Percentiles rank a stretch among this genome's conserved stretches.
Evolutionary conservation across 208 protist genomes (phyloP).

Genomic region (Acanthamoeba lenticulata): DNA sequence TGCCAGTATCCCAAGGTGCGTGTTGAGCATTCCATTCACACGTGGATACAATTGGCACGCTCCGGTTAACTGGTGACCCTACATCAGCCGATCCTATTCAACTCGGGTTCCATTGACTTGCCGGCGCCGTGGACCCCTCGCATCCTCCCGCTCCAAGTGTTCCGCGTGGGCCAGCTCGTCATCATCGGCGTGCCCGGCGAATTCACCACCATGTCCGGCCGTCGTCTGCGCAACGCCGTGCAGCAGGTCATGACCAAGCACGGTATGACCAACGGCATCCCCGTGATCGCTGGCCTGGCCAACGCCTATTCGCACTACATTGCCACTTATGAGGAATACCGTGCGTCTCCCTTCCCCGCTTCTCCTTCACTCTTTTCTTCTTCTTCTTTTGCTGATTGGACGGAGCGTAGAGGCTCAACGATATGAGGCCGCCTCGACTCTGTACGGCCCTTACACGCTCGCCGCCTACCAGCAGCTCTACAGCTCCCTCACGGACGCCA

Average conservation of each 20-base stretch:
- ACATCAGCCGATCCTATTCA: constrained; percentile 77
- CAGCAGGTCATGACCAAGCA: constrained; percentile 25
- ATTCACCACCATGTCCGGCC: constrained; percentile 84
- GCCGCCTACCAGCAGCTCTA: constrained; percentile 77
- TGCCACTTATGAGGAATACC: constrained; percentile 73
- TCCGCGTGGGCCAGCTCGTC: constrained; percentile 78
- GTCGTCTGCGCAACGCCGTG: constrained; percentile 74
- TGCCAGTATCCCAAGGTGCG: constrained; percentile 71
- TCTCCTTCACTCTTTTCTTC: not conserved
- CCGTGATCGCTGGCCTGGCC: constrained; percentile 68
- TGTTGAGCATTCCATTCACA: not conserved
- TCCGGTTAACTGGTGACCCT: not conserved
- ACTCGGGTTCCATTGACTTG: constrained; percentile 74
- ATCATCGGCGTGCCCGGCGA: constrained; percentile 80
- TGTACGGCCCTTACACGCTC: constrained; percentile 80
- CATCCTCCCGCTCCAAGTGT: constrained; percentile 79
- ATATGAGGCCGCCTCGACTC: constrained; percentile 81
- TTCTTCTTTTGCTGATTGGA: not conserved
- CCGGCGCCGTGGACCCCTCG: constrained; percentile 75
- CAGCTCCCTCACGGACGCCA: constrained; percentile 62
- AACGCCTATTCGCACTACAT: constrained; percentile 72
- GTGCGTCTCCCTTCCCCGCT: not conserved
- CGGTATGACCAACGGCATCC: constrained; percentile 54
- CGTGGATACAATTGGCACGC: not conserved
- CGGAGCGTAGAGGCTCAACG: constrained; percentile 66